Evolutionary conservation across 1,139 yeast genomes (phyloP), one percentile per base, ranked within the genome.

Genomic region (Kodamaea sp.): DNA sequence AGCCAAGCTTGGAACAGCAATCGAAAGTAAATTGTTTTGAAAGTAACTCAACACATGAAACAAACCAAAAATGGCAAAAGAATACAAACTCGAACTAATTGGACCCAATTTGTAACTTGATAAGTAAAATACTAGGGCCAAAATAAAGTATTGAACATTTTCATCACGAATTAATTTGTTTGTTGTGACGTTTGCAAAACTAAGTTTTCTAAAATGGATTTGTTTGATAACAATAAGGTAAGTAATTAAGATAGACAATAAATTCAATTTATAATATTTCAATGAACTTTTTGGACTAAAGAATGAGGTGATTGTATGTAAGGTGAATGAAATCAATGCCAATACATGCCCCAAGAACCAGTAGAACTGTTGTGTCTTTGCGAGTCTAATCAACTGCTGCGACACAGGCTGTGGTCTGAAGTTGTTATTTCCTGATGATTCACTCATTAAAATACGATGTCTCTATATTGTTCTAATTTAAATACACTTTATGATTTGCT

Each of bases 1-100:
- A 12, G 42, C 31, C 32, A 47, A 34, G 29, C 36, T 41, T 3
- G 49, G 45, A 10, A 49, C 42, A 20, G 43, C 31, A 9, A 49
- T 32, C 5, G 48, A 22, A 37, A 50, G 42, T 36, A 50, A 43
- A 42, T 50, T 43, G 47, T 46, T 46, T 31, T 69, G 73, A 54
- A 76, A 69, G 57, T 79, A 80, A 29, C 70, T 66, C 44, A 78
- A 57, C 22, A 73, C 60, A 58, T 80, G 85, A 63, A 80, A 80
- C 3, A 75, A 45, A 1, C 83, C 75, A 56, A 71, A 80, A n/a
- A 79, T 73, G 4, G 69, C 63, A 44, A 76, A 79, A 24, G 84
- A 73, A 51, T 74, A 74, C 33, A 76, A 61, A 7, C 68, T 58
- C n/a, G 72, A 71, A 7, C 61, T 52, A 15, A 69, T 51, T 12